phyloP scores from a whole-genome alignment of 768 basidiomycete species.

The Macrocybe gigantea region DNA sequence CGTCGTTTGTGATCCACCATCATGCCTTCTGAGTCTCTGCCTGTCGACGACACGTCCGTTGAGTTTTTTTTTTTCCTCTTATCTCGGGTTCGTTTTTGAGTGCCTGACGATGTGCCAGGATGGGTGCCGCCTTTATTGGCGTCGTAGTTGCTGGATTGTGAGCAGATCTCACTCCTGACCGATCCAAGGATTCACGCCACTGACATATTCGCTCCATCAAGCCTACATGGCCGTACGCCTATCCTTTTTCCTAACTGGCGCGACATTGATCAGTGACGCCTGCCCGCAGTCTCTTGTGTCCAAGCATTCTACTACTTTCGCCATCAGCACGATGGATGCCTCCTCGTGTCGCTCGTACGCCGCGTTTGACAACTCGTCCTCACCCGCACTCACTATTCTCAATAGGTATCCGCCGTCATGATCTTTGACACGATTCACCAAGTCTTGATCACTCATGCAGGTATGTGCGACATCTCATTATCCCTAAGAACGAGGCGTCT shows the following conservation, averaged over 20 bases:
- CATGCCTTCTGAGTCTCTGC: no score
- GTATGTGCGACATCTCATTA: slow-evolving; percentile 19
- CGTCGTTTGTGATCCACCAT: no score
- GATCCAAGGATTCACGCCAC: not conserved
- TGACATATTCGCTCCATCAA: slow-evolving; percentile 12
- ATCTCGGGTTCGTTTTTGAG: no score
- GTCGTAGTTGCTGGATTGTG: slow-evolving; percentile 42
- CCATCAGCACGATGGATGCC: slow-evolving; percentile 46
- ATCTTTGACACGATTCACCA: slow-evolving; percentile 49
- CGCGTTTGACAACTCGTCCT: not conserved
- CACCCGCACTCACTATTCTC: not conserved
- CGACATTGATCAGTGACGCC: not conserved
- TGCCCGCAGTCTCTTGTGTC: slow-evolving; percentile 39
- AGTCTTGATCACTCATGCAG: slow-evolving; percentile 43
- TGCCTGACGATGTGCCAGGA: slow-evolving; percentile 17
- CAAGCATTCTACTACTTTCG: slow-evolving; percentile 53
- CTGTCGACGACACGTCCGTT: no score
- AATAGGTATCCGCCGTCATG: slow-evolving; percentile 44
- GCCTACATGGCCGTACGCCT: slow-evolving; percentile 44
- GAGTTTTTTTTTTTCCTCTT: no score
- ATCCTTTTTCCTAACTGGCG: not conserved
- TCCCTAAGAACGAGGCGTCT: not conserved
- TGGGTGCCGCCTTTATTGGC: slow-evolving; percentile 47
- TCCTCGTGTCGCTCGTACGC: slow-evolving; percentile 39
- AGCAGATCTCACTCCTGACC: slow-evolving; percentile 15